These are phyloP conservation scores for Tolypocladium nubicola DNA, from an alignment of 2,329 filamentous ascomycete species.

Conservation along the genomic window DNA sequence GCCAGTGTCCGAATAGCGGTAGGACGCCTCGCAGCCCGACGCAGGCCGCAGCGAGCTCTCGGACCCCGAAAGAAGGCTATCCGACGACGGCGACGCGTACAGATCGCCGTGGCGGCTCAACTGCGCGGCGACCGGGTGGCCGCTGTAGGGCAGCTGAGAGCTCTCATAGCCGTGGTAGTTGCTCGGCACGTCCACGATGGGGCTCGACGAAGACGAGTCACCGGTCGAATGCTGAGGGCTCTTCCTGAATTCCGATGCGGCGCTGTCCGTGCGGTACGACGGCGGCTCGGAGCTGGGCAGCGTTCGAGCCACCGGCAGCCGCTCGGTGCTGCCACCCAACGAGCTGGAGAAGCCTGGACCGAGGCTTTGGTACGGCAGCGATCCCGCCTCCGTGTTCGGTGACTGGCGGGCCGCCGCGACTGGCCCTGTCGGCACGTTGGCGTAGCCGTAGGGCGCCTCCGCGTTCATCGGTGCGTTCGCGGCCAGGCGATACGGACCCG, in stretches of 20 bases:
- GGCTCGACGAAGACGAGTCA: background rate
- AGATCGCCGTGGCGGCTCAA: background rate
- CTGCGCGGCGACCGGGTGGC: background rate
- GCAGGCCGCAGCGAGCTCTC: background rate
- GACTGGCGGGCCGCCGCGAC: slow-evolving; percentile 9
- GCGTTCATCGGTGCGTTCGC: slow-evolving; percentile 8
- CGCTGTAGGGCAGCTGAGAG: background rate
- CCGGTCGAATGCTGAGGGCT: slow-evolving; percentile 1
- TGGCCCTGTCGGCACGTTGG: slow-evolving; percentile 5
- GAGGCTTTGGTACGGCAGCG: slow-evolving; percentile 11
- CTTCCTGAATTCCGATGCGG: background rate
- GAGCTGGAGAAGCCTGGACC: slow-evolving; percentile 2
- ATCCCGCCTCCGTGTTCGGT: slow-evolving; percentile 5
- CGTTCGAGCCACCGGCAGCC: slow-evolving; percentile 10
- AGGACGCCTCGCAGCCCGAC: background rate
- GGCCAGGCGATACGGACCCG: slow-evolving; percentile 14
- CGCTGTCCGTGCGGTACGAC: slow-evolving; percentile 13
- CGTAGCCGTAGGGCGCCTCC: slow-evolving; percentile 16
- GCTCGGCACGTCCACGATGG: background rate
- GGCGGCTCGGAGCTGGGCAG: slow-evolving; percentile 9
- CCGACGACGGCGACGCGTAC: background rate
- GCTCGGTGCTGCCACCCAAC: slow-evolving; percentile 8
- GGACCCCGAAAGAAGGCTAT: background rate
- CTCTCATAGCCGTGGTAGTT: background rate
- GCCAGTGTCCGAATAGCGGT: background rate